Evolutionary conservation across 1,284 basidiomycete species (phyloP).

Genomic region (Exobasidium cylindrosporum): DNA sequence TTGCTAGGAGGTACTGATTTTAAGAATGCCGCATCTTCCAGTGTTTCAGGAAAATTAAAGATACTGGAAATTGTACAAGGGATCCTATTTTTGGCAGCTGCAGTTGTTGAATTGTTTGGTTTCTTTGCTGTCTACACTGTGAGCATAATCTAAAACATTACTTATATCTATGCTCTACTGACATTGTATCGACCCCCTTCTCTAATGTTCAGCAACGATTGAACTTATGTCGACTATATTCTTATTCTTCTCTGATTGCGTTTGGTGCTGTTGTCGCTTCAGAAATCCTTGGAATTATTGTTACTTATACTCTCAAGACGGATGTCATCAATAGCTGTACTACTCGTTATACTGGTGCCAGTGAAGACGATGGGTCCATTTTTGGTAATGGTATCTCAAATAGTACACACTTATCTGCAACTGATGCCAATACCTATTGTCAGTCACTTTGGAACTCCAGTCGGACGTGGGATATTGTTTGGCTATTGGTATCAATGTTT

Average conservation of each 20-base stretch:
- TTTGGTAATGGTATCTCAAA: constrained; percentile 13
- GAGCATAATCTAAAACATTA: constrained; percentile 12
- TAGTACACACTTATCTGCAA: constrained; percentile 16
- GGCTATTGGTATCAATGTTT: constrained; percentile 33
- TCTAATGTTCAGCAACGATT: constrained; percentile 8
- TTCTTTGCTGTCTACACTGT: constrained; percentile 30
- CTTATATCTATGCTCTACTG: not conserved
- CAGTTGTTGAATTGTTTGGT: constrained; percentile 33
- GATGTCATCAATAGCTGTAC: constrained; percentile 35
- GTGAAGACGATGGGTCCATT: constrained; percentile 10
- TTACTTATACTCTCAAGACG: constrained; percentile 31
- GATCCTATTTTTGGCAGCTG: constrained; percentile 28
- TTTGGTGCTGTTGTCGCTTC: constrained; percentile 28
- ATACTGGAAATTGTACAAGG: constrained; percentile 31
- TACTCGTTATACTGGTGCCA: constrained; percentile 27
- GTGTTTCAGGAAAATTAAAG: constrained; percentile 33
- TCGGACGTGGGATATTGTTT: constrained; percentile 36
- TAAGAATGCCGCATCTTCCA: constrained; percentile 18
- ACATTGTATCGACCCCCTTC: constrained; percentile 1
- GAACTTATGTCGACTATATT: constrained; percentile 15
- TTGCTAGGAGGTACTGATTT: constrained; percentile 32
- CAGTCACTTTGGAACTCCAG: constrained; percentile 26
- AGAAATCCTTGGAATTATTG: constrained; percentile 36
- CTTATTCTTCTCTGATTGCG: constrained; percentile 21
- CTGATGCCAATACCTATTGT: constrained; percentile 33